These are phyloP conservation scores for Colletotrichum sp. DNA, from an alignment of 2,329 filamentous ascomycete genomes.

Conservation along the genomic window DNA sequence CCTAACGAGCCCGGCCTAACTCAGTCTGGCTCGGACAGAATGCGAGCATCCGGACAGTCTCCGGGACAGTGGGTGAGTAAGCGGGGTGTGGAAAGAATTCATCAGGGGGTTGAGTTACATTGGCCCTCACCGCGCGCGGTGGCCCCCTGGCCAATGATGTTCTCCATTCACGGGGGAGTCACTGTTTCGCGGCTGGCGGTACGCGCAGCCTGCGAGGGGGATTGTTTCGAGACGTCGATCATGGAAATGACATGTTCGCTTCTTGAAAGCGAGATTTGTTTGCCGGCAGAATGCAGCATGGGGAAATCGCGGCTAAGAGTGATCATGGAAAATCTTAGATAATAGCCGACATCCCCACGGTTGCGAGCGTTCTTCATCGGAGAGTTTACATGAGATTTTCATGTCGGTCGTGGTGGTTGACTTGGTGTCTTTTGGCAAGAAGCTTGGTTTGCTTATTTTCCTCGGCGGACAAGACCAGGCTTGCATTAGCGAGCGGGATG, in stretches of 20 bases:
- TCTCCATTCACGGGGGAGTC: background rate
- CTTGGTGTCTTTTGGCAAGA: background rate
- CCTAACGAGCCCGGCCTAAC: background rate
- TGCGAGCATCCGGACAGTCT: background rate
- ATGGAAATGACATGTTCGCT: background rate
- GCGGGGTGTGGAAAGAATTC: background rate
- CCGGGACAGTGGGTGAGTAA: background rate
- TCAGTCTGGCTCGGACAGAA: background rate
- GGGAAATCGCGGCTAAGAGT: background rate
- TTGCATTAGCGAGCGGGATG: background rate
- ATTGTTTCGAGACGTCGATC: background rate
- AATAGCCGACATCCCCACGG: background rate
- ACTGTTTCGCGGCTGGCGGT: background rate
- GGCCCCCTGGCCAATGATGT: background rate
- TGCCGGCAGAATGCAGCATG: background rate
- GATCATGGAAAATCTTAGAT: background rate
- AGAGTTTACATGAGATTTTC: background rate
- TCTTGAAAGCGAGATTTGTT: background rate
- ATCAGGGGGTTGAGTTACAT: background rate
- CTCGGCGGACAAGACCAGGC: background rate
- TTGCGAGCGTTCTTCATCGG: background rate
- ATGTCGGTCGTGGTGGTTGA: background rate
- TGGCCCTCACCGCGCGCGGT: background rate
- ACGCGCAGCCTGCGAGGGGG: background rate
- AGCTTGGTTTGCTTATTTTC: constrained; percentile 14